Evolutionary conservation across 345 rosid species (phyloP).

Genomic region (Rhizophora mangle): DNA sequence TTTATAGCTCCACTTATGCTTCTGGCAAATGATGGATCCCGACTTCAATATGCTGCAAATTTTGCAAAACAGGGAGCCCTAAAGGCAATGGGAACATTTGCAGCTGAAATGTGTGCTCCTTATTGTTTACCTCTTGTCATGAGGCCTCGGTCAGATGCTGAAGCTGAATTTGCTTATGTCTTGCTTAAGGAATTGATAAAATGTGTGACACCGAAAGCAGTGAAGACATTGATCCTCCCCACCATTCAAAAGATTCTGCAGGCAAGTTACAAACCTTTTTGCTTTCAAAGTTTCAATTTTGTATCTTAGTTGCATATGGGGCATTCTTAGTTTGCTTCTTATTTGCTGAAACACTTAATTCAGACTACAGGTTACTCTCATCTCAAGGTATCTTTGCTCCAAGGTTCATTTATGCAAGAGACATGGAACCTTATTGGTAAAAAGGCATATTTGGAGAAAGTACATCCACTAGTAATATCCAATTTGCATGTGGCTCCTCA

Average conservation of each 20-base stretch:
- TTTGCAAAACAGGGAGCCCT: conserved; percentile 84
- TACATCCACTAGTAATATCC: conserved; percentile 78
- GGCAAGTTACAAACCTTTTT: conserved; percentile 46
- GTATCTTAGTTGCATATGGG: conserved; percentile 14
- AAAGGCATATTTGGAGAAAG: conserved; percentile 64
- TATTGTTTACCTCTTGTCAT: conserved; percentile 70
- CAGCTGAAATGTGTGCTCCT: conserved; percentile 76
- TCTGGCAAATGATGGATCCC: conserved; percentile 57
- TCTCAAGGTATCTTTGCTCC: conserved; percentile 86
- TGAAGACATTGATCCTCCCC: conserved; percentile 68
- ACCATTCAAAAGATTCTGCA: conserved; percentile 79
- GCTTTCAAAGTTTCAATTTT: conserved; percentile 12
- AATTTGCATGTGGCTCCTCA: conserved; percentile 70
- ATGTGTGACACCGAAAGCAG: conserved; percentile 62
- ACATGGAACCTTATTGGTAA: conserved; percentile 78
- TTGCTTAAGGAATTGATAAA: conserved; percentile 73
- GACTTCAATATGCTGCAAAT: conserved; percentile 72
- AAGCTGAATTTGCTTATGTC: conserved; percentile 79
- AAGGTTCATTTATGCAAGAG: conserved; percentile 85
- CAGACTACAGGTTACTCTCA: conserved; percentile 90
- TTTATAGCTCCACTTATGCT: conserved; percentile 86
- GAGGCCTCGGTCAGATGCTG: conserved; percentile 52
- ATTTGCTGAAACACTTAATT: conserved; percentile 32
- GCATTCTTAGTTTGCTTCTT: conserved; percentile 19
- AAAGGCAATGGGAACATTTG: conserved; percentile 78